Conservation (phyloP, 768 basidiomycete genomes). For the Kwoniella bestiolae region DNA sequence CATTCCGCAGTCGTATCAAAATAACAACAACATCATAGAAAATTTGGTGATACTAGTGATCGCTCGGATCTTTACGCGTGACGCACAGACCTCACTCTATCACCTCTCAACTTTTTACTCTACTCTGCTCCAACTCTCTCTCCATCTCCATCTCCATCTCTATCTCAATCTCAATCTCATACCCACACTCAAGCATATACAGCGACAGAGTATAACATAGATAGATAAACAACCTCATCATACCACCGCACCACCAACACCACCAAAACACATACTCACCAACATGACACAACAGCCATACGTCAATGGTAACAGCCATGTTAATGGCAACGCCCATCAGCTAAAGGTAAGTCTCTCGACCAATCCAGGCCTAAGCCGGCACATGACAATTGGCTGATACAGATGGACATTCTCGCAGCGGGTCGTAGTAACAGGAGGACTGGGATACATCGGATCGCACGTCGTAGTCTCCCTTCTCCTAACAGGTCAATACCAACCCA, state of each 20-base stretch:
- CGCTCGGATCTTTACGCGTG: conserved; percentile 12
- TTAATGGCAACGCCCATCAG: not conserved
- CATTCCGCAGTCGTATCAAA: not conserved
- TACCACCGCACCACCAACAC: not conserved
- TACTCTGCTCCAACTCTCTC: not conserved
- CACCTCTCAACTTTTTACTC: not conserved
- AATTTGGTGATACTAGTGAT: no score
- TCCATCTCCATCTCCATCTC: not conserved
- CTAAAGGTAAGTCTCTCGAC: conserved; percentile 13
- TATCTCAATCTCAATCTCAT: not conserved
- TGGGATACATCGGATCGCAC: conserved; percentile 75
- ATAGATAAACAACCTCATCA: not conserved
- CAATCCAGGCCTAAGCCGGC: no score
- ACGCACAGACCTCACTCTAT: conserved; percentile 8
- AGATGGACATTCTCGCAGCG: conserved; percentile 9
- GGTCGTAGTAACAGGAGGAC: conserved; percentile 52
- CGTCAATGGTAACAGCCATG: not conserved
- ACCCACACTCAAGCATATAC: not conserved
- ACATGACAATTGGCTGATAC: not conserved
- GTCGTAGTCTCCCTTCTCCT: conserved; percentile 83
- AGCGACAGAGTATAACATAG: not conserved
- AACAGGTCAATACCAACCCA: conserved; percentile 86
- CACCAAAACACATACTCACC: not conserved
- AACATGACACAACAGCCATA: not conserved
- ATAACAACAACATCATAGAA: not conserved